These are phyloP conservation scores for Cyclanthera cordifolia DNA, from an alignment of 306 rosid genomes.

Conservation along the genomic window DNA sequence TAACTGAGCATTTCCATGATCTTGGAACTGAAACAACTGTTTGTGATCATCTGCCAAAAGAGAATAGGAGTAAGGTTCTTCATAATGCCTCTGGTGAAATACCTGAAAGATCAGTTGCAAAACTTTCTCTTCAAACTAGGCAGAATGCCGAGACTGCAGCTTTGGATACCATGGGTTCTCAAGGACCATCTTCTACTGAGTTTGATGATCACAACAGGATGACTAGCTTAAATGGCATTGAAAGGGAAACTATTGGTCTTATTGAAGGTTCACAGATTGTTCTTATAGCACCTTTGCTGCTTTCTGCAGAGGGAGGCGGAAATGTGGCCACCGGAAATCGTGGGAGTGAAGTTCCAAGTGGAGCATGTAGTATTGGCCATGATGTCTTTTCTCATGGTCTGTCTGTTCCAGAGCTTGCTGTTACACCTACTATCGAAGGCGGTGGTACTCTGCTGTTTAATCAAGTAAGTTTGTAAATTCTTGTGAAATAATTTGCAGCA, in stretches of 20 bases:
- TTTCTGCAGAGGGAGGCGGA: slow-evolving; percentile 19
- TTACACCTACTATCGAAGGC: slow-evolving; percentile 12
- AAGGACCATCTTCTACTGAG: slow-evolving; percentile 14
- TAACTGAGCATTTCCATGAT: slow-evolving; percentile 21
- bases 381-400: slow-evolving; percentile 23
- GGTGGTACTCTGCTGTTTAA: slow-evolving; percentile 7
- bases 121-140: slow-evolving; percentile 11
- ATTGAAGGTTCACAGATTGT: slow-evolving; percentile 16
- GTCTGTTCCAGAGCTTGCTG: slow-evolving; percentile 21
- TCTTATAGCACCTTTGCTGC: slow-evolving; percentile 13
- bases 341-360: slow-evolving; percentile 15
- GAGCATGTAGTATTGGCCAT: slow-evolving; percentile 16
- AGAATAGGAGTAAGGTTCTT: slow-evolving; percentile 10
- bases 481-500: background rate
- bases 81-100: slow-evolving; percentile 21
- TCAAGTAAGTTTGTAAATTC: slow-evolving; percentile 21
- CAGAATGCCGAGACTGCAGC: slow-evolving; percentile 17
- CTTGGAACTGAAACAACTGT: slow-evolving; percentile 8
- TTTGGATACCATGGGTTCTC: slow-evolving; percentile 13
- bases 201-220: slow-evolving; percentile 8
- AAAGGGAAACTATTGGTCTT: slow-evolving; percentile 15
- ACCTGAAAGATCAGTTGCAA: slow-evolving; percentile 17
- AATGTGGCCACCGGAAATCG: slow-evolving; percentile 8
- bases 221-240: slow-evolving; percentile 25
- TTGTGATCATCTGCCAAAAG: slow-evolving; percentile 19